These are phyloP conservation scores for Bipolaris oryzae DNA, from an alignment of 2,329 filamentous ascomycete genomes.

Conservation along the genomic window DNA sequence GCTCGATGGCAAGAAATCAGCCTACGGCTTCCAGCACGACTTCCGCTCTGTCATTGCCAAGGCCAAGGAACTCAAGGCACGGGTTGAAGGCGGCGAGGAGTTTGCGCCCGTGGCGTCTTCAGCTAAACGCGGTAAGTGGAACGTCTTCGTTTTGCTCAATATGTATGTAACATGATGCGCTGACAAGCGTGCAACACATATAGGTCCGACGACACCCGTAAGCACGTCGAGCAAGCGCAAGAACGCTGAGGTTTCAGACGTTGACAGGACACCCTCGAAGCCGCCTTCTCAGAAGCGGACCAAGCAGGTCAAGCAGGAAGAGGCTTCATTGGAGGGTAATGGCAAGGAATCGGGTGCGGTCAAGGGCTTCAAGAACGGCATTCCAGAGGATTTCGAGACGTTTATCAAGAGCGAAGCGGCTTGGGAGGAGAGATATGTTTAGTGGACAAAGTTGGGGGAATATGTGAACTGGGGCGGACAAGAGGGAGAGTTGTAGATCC, in stretches of 20 bases:
- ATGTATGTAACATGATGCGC: neutral
- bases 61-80: slow-evolving; percentile 39
- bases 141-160: neutral
- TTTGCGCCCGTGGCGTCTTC: slow-evolving; percentile 30
- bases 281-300: slow-evolving; percentile 1
- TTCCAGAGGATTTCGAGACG: slow-evolving; percentile 17
- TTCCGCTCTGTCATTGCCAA: slow-evolving; percentile 32
- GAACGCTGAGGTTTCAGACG: slow-evolving; percentile 6
- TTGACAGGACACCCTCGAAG: slow-evolving; percentile 10
- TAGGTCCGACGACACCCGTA: slow-evolving; percentile 2
- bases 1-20: slow-evolving; percentile 33
- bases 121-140: slow-evolving; percentile 33
- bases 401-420: slow-evolving; percentile 22
- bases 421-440: slow-evolving; percentile 14
- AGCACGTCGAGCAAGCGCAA: slow-evolving; percentile 17
- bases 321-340: slow-evolving; percentile 19
- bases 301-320: slow-evolving; percentile 27
- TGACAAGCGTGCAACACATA: neutral
- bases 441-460: neutral
- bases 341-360: slow-evolving; percentile 5
- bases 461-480: no score
- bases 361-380: slow-evolving; percentile 1
- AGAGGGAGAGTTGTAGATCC: no score
- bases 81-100: slow-evolving; percentile 29
- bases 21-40: slow-evolving; percentile 33